Conservation (phyloP, 2,329 filamentous ascomycete species). For the Colletotrichum trifolii region DNA sequence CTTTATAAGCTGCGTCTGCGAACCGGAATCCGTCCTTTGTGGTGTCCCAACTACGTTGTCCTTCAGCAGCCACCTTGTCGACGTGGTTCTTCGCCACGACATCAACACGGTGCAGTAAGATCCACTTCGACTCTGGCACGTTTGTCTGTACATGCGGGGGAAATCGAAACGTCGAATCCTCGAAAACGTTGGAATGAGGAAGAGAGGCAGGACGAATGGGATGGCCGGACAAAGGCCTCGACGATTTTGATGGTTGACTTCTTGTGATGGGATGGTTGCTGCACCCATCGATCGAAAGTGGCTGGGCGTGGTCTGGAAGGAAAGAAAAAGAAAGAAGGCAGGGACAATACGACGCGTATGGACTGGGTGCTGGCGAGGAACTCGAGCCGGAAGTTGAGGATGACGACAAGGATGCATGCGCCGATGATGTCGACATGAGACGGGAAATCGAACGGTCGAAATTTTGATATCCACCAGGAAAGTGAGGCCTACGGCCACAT, state of each 20-base stretch:
- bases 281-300: too few species aligned
- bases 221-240: background rate
- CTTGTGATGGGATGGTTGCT: too few species aligned
- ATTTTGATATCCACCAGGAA: background rate
- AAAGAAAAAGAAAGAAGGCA: background rate
- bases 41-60: too few species aligned
- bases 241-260: background rate
- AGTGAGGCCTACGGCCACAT: constrained; percentile 5
- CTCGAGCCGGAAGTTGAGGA: background rate
- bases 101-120: too few species aligned
- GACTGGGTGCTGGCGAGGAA: background rate
- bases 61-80: too few species aligned
- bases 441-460: background rate
- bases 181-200: too few species aligned
- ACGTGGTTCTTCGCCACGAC: too few species aligned
- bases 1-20: background rate
- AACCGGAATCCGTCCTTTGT: too few species aligned
- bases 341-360: background rate
- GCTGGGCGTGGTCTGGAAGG: background rate
- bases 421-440: constrained; percentile 8
- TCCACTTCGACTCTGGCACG: background rate
- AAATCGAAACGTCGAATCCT: background rate
- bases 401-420: background rate
- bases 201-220: background rate
- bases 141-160: background rate